Base-by-base conservation (phyloP, 2,329 filamentous ascomycete genomes). In the Ophiosphaerella korrae region DNA sequence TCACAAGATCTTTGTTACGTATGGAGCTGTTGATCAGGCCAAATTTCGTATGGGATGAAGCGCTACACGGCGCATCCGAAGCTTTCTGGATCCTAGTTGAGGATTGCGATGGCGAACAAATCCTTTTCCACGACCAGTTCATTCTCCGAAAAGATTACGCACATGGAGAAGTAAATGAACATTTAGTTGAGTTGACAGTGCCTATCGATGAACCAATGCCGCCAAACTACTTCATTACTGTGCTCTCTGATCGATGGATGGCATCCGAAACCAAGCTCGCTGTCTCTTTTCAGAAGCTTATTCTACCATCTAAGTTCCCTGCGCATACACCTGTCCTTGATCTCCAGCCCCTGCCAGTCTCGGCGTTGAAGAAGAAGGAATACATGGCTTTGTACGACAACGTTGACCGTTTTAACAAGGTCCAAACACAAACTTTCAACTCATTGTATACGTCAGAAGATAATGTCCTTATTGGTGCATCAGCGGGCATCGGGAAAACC, bases 1-100 rank as follows among this genome's bases (percentile, higher is more conserved):
- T 99, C 73, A 99, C 95, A 13, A 84, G 94, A 58, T 96, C 92
- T 7, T 88, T 99, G 86, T 82, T 99, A 14, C 87, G 91, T 39
- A 84, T 97, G 35, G 93, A 96, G 72, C 80, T 99, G 37, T 91
- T 88, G 12, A 92, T 99, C 56, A 92, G 90, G 2, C 94, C 94
- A 1, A 96, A 92, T 66, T 99, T 99, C 64, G 88, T 92, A 54
- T 99, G 94, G 94, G 93, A 99, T 60, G 91, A 94, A 57, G 81
- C 86, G 23, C 73, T 99, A 3, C 94, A 99, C 70, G 94, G 94
- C 2, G 82, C 82, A 29, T 89, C 92, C 0, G 92, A 99, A 75
- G 91, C 85, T 60, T 99, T 97, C 77, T 99, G 94, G 94, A 92
- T 99, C 55, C 76, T 99, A 49, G 92, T 96, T 3, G 95, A 99